A percentile compares a stretch with the other conserved stretches of the same genome.
Evolutionary conservation across 306 rosid genomes (phyloP).

Genomic region (Dicorynia guianensis): DNA sequence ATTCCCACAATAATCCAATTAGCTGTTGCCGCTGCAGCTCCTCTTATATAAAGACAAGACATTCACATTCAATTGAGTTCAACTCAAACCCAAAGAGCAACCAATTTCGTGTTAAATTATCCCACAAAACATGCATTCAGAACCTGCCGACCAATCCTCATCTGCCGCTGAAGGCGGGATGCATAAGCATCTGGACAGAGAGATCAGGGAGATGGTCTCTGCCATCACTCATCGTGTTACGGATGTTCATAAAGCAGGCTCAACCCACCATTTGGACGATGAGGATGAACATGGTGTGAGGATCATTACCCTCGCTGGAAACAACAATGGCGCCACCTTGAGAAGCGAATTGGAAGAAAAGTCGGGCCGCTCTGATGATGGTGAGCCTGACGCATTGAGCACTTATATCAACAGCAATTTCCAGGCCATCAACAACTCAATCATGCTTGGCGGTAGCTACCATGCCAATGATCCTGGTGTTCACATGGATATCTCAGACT

Average conservation of each 20-base stretch:
- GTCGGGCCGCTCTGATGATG: conserved; percentile 28
- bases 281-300: conserved; percentile 65
- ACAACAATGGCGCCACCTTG: conserved; percentile 76
- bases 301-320: conserved; percentile 79
- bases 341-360: conserved; percentile 63
- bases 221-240: conserved; percentile 65
- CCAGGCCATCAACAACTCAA: conserved; percentile 85
- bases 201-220: conserved; percentile 72
- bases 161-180: conserved; percentile 35
- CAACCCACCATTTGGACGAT: conserved; percentile 44
- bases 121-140: conserved; percentile 52
- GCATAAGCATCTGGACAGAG: conserved; percentile 64
- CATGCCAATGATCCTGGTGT: conserved; percentile 87
- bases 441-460: conserved; percentile 84
- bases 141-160: conserved; percentile 43
- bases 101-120: background rate
- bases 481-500: conserved; percentile 69
- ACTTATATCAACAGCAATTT: conserved; percentile 87
- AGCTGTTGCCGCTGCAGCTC: background rate
- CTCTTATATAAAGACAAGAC: conserved; percentile 31
- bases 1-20: conserved; percentile 15
- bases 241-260: conserved; percentile 59
- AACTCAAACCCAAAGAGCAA: background rate
- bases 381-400: conserved; percentile 47
- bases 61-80: background rate